Conservation (phyloP, 2,329 filamentous ascomycete genomes). For the Clonostachys rosea region DNA sequence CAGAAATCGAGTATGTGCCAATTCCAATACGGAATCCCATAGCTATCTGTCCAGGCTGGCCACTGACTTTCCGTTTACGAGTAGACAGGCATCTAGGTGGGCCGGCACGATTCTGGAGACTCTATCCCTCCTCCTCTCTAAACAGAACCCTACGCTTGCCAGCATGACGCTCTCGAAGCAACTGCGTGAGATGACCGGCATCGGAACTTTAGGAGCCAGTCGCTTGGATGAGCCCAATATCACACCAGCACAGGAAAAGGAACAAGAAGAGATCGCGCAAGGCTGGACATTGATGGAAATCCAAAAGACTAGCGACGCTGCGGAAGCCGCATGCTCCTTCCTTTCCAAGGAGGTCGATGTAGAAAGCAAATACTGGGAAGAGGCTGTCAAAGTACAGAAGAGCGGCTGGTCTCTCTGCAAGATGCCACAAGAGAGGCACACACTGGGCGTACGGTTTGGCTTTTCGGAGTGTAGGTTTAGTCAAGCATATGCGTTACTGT, state of each 20-base stretch:
- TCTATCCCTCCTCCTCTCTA: slow-evolving; percentile 78
- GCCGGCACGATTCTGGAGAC: slow-evolving; percentile 73
- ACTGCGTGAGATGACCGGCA: slow-evolving; percentile 66
- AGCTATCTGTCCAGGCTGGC: neutral
- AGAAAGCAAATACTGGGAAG: slow-evolving; percentile 86
- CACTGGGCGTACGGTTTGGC: slow-evolving; percentile 82
- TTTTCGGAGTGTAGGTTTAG: slow-evolving; percentile 66
- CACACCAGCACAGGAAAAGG: slow-evolving; percentile 47
- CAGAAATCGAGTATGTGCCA: slow-evolving; percentile 48
- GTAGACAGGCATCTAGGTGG: slow-evolving; percentile 33
- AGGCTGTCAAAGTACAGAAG: slow-evolving; percentile 75
- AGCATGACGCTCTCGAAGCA: slow-evolving; percentile 64
- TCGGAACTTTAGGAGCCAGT: slow-evolving; percentile 69
- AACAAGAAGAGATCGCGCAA: slow-evolving; percentile 51
- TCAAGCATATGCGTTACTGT: neutral
- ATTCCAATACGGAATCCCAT: neutral
- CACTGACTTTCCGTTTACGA: neutral
- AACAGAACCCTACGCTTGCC: slow-evolving; percentile 68
- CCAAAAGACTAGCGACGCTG: slow-evolving; percentile 66
- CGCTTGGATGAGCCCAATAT: slow-evolving; percentile 57
- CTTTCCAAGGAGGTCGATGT: slow-evolving; percentile 72
- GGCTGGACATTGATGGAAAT: slow-evolving; percentile 80
- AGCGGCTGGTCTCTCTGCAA: slow-evolving; percentile 84
- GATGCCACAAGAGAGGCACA: slow-evolving; percentile 67
- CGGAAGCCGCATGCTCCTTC: slow-evolving; percentile 66